These are phyloP conservation scores for Coemansia sp. DNA, from an alignment of 192 early-diverging fungal species.

Conservation along the genomic window DNA sequence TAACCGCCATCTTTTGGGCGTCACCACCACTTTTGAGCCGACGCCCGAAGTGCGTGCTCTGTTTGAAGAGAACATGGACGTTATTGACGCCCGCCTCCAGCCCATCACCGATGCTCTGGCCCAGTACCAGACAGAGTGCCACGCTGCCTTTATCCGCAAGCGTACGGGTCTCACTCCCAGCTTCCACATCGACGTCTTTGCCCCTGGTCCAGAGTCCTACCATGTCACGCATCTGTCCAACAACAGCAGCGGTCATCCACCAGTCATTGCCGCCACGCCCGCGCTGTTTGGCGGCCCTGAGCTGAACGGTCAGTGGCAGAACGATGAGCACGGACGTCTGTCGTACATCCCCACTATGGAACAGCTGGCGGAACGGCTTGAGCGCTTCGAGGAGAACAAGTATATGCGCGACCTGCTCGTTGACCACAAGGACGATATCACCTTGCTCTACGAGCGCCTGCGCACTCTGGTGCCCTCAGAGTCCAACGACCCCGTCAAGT, in stretches of 20 bases:
- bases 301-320: constrained; percentile 28
- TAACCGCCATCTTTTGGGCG: constrained; percentile 52
- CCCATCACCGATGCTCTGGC: constrained; percentile 38
- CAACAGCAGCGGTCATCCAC: neutral
- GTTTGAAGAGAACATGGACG: constrained; percentile 57
- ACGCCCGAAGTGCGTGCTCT: constrained; percentile 54
- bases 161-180: constrained; percentile 46
- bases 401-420: constrained; percentile 38
- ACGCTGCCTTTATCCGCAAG: constrained; percentile 54
- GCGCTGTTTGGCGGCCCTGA: constrained; percentile 3
- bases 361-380: constrained; percentile 39
- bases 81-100: constrained; percentile 47
- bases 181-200: constrained; percentile 54
- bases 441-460: constrained; percentile 45
- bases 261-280: constrained; percentile 11
- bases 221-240: constrained; percentile 21
- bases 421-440: constrained; percentile 40
- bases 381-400: constrained; percentile 39
- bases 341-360: constrained; percentile 45
- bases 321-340: constrained; percentile 37
- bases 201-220: constrained; percentile 43
- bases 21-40: constrained; percentile 52
- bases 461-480: constrained; percentile 42
- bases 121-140: constrained; percentile 50
- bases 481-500: constrained; percentile 44